Percentiles rank a stretch among this genome's conserved stretches.
phyloP scores from a whole-genome alignment of 768 basidiomycete species.

The Panaeolus papilionaceus region DNA sequence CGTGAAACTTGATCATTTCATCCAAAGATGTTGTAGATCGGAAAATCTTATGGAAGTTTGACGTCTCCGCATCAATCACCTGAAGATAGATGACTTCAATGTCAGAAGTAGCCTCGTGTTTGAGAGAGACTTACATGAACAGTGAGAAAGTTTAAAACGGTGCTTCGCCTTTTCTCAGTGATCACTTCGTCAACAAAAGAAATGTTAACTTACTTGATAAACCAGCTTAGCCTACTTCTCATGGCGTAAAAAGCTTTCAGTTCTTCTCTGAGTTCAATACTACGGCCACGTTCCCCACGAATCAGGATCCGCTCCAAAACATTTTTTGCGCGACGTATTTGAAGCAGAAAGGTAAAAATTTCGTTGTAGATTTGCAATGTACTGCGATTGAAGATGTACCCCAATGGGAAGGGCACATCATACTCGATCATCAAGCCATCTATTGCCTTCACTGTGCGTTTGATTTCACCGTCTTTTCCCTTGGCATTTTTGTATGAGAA shows the following conservation, averaged over 20 bases:
- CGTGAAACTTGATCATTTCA: conserved; percentile 74
- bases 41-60: conserved; percentile 64
- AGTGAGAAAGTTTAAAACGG: conserved; percentile 71
- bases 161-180: conserved; percentile 41
- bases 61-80: conserved; percentile 73
- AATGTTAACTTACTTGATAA: conserved; percentile 68
- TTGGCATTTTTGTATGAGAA: conserved; percentile 66
- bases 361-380: conserved; percentile 65
- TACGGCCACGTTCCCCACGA: conserved; percentile 48
- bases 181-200: conserved; percentile 1
- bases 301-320: conserved; percentile 75
- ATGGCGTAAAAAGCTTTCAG: conserved; percentile 79
- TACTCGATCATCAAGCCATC: conserved; percentile 80
- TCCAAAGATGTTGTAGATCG: conserved; percentile 67
- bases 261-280: conserved; percentile 45
- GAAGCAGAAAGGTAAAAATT: conserved; percentile 74
- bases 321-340: conserved; percentile 75
- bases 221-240: conserved; percentile 82
- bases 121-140: conserved; percentile 63
- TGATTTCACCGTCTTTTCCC: conserved; percentile 50
- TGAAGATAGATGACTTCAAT: conserved; percentile 31
- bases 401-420: conserved; percentile 79
- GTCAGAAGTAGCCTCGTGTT: neutral
- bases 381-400: conserved; percentile 73
- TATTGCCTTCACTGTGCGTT: conserved; percentile 65